These are phyloP conservation scores for Erythrophleum ivorense DNA, from an alignment of 331 rosid species.

Conservation along the genomic window DNA sequence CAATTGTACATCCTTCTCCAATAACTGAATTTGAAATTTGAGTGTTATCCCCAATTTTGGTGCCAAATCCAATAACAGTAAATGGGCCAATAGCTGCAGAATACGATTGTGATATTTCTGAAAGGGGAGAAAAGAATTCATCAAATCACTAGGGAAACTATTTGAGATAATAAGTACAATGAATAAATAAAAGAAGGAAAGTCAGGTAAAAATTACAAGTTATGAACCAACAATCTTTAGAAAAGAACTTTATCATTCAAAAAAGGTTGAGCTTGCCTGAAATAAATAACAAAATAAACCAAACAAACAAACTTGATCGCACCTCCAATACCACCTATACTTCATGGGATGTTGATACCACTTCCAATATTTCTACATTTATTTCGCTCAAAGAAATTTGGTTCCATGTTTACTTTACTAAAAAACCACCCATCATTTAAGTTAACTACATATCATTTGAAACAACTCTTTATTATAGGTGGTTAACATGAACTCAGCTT, in stretches of 20 bases:
- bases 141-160: constrained; percentile 33
- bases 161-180: constrained; percentile 3
- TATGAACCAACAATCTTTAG: neutral
- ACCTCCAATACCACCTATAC: neutral
- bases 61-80: constrained; percentile 85
- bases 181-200: neutral
- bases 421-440: neutral
- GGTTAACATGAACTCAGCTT: neutral
- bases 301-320: neutral
- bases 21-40: constrained; percentile 78
- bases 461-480: neutral
- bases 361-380: neutral
- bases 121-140: constrained; percentile 37
- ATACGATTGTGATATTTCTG: constrained; percentile 81
- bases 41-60: constrained; percentile 74
- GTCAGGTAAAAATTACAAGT: neutral
- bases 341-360: neutral
- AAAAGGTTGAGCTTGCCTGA: neutral
- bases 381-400: neutral
- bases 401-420: neutral
- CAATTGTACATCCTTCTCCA: constrained; percentile 87
- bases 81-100: constrained; percentile 85
- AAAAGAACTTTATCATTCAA: neutral
- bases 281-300: constrained; percentile 3
- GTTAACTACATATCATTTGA: neutral